Conservation (phyloP, 805 yeast genomes). For the Sungouiella thailandica region DNA sequence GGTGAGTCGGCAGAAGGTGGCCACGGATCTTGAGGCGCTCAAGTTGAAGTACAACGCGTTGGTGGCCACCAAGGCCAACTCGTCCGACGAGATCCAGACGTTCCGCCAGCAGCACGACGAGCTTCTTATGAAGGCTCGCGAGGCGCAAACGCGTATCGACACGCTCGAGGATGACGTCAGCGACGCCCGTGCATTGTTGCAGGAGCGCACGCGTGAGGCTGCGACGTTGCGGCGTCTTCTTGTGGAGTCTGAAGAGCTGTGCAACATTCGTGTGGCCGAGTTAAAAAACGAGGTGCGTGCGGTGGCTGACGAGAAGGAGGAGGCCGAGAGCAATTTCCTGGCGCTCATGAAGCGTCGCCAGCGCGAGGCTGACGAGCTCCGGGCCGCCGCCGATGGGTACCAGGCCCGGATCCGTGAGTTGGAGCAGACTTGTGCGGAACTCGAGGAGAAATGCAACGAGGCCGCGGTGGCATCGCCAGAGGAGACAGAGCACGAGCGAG, state of each 20-base stretch:
- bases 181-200: conserved; percentile 67
- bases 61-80: conserved; percentile 27
- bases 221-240: conserved; percentile 65
- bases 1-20: conserved; percentile 37
- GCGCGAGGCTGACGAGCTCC: conserved; percentile 60
- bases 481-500: conserved; percentile 12
- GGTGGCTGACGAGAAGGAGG: conserved; percentile 57
- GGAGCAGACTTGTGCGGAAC: conserved; percentile 29
- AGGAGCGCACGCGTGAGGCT: conserved; percentile 78
- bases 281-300: conserved; percentile 46
- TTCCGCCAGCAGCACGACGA: conserved; percentile 71
- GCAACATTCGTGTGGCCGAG: conserved; percentile 49
- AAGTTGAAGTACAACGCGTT: conserved; percentile 33
- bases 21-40: conserved; percentile 35
- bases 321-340: conserved; percentile 50
- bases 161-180: conserved; percentile 76
- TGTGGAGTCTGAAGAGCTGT: conserved; percentile 61
- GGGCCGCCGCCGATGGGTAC: conserved; percentile 39
- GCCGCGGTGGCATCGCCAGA: conserved; percentile 10
- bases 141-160: conserved; percentile 55
- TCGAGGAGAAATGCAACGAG: conserved; percentile 20
- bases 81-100: conserved; percentile 36
- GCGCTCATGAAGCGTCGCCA: conserved; percentile 48
- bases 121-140: conserved; percentile 59
- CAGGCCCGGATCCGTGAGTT: conserved; percentile 33